phyloP scores from a whole-genome alignment of 495 filamentous ascomycete species.

The Neurospora cerealis region DNA sequence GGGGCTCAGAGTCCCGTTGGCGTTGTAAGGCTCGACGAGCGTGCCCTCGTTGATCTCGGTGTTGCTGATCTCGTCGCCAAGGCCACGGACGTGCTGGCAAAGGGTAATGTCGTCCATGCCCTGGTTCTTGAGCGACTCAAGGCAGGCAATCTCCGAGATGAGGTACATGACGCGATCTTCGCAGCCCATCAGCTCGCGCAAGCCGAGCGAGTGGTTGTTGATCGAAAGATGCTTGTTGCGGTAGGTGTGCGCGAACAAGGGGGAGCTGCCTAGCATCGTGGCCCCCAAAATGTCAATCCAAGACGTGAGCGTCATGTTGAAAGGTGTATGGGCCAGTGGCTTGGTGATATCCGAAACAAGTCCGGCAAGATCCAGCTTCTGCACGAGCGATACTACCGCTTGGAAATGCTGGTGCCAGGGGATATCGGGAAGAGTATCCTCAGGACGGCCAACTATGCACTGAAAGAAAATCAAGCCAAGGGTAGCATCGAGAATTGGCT shows the following conservation, averaged over 20 bases:
- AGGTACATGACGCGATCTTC: constrained; percentile 97
- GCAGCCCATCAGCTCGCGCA: constrained; percentile 94
- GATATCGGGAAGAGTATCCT: constrained; percentile 85
- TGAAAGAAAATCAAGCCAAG: constrained; percentile 98
- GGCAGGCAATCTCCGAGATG: constrained; percentile 92
- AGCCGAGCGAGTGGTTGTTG: constrained; percentile 55
- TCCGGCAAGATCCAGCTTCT: constrained; percentile 69
- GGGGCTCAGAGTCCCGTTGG: constrained; percentile 67
- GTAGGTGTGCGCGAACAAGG: constrained; percentile 84
- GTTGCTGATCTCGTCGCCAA: constrained; percentile 71
- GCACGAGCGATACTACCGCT: constrained; percentile 71
- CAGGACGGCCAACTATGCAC: constrained; percentile 76
- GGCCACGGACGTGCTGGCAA: constrained; percentile 70
- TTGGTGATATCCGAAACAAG: constrained; percentile 47
- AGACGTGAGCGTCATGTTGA: constrained; percentile 89
- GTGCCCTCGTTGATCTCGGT: constrained; percentile 53
- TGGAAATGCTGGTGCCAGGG: constrained; percentile 97
- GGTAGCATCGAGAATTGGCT: constrained; percentile 85
- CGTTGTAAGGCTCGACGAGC: constrained; percentile 45
- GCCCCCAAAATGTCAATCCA: constrained; percentile 98
- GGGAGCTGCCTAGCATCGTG: constrained; percentile 80
- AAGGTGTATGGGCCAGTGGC: constrained; percentile 56
- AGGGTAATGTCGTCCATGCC: constrained; percentile 74
- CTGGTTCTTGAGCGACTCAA: constrained; percentile 77
- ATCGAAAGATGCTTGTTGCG: constrained; percentile 75